Base-by-base conservation (phyloP, 1,284 basidiomycete species). In the Fomitopsis pinicola region DNA sequence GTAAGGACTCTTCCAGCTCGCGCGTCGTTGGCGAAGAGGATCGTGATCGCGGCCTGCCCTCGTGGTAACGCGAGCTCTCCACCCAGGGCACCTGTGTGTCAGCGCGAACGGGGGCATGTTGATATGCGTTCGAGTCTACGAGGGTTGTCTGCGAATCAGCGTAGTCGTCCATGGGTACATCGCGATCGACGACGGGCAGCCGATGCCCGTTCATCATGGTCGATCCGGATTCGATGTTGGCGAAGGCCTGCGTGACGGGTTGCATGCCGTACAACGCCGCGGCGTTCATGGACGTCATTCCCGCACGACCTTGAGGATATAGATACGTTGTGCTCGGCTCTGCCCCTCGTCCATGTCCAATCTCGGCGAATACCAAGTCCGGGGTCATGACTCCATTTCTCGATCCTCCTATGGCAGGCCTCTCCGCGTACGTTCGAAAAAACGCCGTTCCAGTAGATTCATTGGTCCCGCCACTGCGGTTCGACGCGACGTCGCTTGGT, bases 291-390 rank as follows among this genome's bases (percentile, higher is more conserved):
- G 67, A 59, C 17, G 6, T 67, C 68, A 15, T 58, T 10, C 22
- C 64, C 61, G 33, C 68, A 65, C 17, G 52, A 14, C 50, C 52
- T 28, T 62, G 64, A 14, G 59, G 64, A 35, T 67, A 69, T 15
- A 64, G 62, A 40, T 63, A 64, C 36, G 66, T 66, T 7, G 69
- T 66, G 50, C 65, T 68, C 36, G 68, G 66, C 36, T 67, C 64
- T 58, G 79, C 75, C 15, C 86, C 87, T 36, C 86, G 79, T 5
- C 88, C 89, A 67, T 90, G 88, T 9, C 89, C 89, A 61, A 90
- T 86, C 69, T 92, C 89, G 2, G 89, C 88, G 65, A 82, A 90
- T 62, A 88, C 80, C 55, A 90, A 77, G 68, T 91, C 89, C 17
- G 89, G 88, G 6, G 89, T 91, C 70, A 86, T 75, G 17, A 83